Conservation (phyloP, 179 eudicot species). For the Camellia oleifera region DNA sequence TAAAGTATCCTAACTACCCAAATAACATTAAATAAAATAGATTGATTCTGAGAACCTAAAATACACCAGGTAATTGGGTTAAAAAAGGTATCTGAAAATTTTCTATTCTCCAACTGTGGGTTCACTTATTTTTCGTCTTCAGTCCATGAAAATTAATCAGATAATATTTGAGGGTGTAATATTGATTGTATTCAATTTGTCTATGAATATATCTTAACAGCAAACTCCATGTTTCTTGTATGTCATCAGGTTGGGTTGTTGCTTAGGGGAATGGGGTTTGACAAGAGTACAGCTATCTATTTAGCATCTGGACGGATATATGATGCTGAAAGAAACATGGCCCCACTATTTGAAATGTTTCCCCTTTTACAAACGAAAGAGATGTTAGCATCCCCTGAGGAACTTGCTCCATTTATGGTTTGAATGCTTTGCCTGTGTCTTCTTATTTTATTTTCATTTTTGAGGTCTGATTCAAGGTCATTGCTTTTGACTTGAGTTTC, state of each 20-base stretch:
- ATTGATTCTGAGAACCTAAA: too few relatives aligned
- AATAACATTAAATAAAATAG: too few relatives aligned
- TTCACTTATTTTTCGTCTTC: background rate
- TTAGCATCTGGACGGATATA: conserved; percentile 94
- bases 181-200: background rate
- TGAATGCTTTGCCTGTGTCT: conserved; percentile 11
- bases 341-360: conserved; percentile 85
- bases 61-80: background rate
- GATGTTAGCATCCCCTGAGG: conserved; percentile 75
- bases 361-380: conserved; percentile 94
- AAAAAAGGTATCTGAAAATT: background rate
- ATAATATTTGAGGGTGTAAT: background rate
- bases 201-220: background rate
- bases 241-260: conserved; percentile 73
- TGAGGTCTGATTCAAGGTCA: background rate
- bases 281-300: conserved; percentile 73
- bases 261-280: conserved; percentile 98
- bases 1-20: too few relatives aligned
- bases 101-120: background rate
- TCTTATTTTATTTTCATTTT: background rate
- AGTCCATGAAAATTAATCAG: background rate
- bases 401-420: conserved; percentile 80
- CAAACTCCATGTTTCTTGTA: conserved; percentile 6
- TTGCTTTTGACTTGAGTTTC: conserved; percentile 16
- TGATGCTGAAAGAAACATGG: conserved; percentile 80